These are phyloP conservation scores for Cinchona pubescens DNA, from an alignment of 257 asterid species.

Conservation along the genomic window DNA sequence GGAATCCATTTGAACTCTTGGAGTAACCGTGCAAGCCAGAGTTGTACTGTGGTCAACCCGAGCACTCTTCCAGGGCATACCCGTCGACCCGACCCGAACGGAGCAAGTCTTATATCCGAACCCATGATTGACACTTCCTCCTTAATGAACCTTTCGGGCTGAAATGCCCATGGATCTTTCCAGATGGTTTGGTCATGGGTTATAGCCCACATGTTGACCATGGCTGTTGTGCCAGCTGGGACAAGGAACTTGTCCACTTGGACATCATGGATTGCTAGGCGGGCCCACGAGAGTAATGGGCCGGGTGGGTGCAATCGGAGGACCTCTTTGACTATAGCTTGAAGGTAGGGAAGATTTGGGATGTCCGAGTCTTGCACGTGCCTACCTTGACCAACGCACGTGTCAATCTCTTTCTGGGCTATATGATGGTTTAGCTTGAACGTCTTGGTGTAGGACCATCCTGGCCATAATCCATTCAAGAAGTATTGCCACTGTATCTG, in stretches of 20 bases:
- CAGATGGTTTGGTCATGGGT: conserved; percentile 56
- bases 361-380: conserved; percentile 39
- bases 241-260: conserved; percentile 43
- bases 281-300: conserved; percentile 78
- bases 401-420: conserved; percentile 45
- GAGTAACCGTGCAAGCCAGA: conserved; percentile 57
- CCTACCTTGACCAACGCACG: conserved; percentile 16
- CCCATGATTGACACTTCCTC: conserved; percentile 58
- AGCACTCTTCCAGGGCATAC: conserved; percentile 63
- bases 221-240: conserved; percentile 63
- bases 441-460: conserved; percentile 53
- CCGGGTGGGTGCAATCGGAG: conserved; percentile 66
- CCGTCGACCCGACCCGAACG: conserved; percentile 70
- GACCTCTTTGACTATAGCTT: conserved; percentile 53
- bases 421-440: conserved; percentile 53
- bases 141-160: conserved; percentile 54
- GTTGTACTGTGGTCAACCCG: conserved; percentile 55
- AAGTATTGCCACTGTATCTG: conserved; percentile 56
- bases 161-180: conserved; percentile 54
- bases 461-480: conserved; percentile 68
- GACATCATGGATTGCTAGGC: conserved; percentile 50
- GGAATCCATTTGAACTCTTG: conserved; percentile 54
- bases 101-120: conserved; percentile 73
- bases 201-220: conserved; percentile 87
- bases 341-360: conserved; percentile 48